phyloP scores from a whole-genome alignment of 2,329 filamentous ascomycete genomes.

The Diaporthe sp. region DNA sequence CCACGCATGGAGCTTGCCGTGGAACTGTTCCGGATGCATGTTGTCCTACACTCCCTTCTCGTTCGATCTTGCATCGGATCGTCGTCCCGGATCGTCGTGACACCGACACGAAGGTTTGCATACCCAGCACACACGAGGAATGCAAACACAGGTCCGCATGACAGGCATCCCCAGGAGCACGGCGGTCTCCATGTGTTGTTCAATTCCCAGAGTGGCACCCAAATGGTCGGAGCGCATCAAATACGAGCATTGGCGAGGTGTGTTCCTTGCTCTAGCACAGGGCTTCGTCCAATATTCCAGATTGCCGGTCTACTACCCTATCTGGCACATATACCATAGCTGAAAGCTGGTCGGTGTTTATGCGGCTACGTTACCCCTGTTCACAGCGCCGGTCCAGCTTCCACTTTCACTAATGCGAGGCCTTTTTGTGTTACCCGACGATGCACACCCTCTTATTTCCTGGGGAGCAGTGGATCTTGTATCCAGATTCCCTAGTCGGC shows the following conservation, averaged over 20 bases:
- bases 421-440: neutral
- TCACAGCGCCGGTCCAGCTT: neutral
- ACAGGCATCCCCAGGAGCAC: neutral
- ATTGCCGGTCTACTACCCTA: neutral
- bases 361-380: conserved; percentile 1
- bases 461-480: neutral
- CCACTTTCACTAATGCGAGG: conserved; percentile 13
- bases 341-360: neutral
- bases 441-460: neutral
- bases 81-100: conserved; percentile 1
- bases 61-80: neutral
- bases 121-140: neutral
- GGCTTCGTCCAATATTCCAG: neutral
- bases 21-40: neutral
- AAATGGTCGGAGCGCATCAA: neutral
- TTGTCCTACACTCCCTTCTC: neutral
- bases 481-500: neutral
- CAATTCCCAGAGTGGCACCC: neutral
- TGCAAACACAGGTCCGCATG: neutral
- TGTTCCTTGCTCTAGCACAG: neutral
- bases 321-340: neutral
- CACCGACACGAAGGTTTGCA: neutral
- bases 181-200: neutral
- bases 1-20: neutral
- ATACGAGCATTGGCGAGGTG: conserved; percentile 12